Evolutionary conservation across 441 rosid species (phyloP).

Genomic region (Corymbia calophylla): DNA sequence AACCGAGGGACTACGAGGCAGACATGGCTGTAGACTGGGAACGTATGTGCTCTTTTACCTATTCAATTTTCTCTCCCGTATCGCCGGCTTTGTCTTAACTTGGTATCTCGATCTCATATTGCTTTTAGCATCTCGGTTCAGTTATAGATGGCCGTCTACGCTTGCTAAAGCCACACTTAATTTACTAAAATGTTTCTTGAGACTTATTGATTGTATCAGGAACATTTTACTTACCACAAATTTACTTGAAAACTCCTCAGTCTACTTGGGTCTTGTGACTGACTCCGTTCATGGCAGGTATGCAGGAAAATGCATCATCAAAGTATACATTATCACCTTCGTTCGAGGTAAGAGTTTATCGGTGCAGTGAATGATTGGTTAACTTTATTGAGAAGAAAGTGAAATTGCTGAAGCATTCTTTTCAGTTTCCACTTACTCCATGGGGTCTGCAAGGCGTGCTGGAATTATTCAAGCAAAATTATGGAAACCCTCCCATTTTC

Average conservation of each 20-base stretch:
- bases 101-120: not conserved
- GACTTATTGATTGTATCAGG: not conserved
- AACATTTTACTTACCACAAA: not conserved
- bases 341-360: not conserved
- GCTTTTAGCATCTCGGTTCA: not conserved
- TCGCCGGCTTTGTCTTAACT: not conserved
- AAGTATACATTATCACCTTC: not conserved
- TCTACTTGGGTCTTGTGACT: not conserved
- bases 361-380: not conserved
- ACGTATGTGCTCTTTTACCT: not conserved
- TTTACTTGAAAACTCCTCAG: not conserved
- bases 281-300: not conserved
- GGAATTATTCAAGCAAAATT: conserved; percentile 7
- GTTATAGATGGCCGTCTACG: not conserved
- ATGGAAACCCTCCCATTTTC: conserved; percentile 10
- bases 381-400: not conserved
- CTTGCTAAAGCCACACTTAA: not conserved
- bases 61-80: not conserved
- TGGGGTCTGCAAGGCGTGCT: not conserved
- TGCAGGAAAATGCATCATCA: not conserved
- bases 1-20: conserved; percentile 1
- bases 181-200: not conserved
- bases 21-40: conserved; percentile 1
- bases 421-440: not conserved
- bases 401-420: not conserved